phyloP scores from a whole-genome alignment of 2,329 filamentous ascomycete genomes.

The Botrytis squamosa region DNA sequence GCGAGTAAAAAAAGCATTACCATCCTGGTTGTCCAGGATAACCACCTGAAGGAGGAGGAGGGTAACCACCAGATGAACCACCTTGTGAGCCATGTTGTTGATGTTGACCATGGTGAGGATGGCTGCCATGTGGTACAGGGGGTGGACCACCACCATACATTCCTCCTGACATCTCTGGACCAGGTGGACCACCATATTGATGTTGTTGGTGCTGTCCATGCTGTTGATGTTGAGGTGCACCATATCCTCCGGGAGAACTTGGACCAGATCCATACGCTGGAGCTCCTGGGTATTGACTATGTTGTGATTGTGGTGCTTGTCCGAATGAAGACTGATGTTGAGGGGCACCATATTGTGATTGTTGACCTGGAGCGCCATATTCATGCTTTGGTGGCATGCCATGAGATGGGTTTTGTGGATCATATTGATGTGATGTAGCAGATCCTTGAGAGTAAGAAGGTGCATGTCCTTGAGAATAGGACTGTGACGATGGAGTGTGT shows the following conservation, averaged over 20 bases:
- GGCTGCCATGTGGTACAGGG: conserved; percentile 17
- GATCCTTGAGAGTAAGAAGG: conserved; percentile 16
- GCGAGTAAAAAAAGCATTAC: conserved; percentile 7
- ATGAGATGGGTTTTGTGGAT: conserved; percentile 16
- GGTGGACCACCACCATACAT: conserved; percentile 16
- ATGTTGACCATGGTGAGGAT: conserved; percentile 22
- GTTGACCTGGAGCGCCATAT: conserved; percentile 25
- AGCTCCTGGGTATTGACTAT: conserved; percentile 28
- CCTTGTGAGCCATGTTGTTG: conserved; percentile 21
- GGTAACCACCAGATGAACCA: conserved; percentile 18
- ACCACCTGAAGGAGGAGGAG: conserved; percentile 13
- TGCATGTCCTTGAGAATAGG: conserved; percentile 17
- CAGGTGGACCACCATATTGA: conserved; percentile 12
- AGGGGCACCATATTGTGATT: conserved; percentile 33
- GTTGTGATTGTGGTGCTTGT: conserved; percentile 22
- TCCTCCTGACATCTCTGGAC: conserved; percentile 15
- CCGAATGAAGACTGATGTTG: conserved; percentile 33
- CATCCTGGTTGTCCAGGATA: conserved; percentile 20
- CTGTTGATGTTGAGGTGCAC: conserved; percentile 7
- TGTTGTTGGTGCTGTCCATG: conserved; percentile 9
- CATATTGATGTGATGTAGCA: conserved; percentile 19
- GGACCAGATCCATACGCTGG: conserved; percentile 22
- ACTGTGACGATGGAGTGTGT: conserved; percentile 21
- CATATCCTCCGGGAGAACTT: conserved; percentile 24
- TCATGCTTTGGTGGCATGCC: conserved; percentile 15